A percentile compares a stretch with the other conserved stretches of the same genome.
Evolutionary conservation across 1,284 basidiomycete genomes (phyloP).

Genomic region (Meripilus lineatus): DNA sequence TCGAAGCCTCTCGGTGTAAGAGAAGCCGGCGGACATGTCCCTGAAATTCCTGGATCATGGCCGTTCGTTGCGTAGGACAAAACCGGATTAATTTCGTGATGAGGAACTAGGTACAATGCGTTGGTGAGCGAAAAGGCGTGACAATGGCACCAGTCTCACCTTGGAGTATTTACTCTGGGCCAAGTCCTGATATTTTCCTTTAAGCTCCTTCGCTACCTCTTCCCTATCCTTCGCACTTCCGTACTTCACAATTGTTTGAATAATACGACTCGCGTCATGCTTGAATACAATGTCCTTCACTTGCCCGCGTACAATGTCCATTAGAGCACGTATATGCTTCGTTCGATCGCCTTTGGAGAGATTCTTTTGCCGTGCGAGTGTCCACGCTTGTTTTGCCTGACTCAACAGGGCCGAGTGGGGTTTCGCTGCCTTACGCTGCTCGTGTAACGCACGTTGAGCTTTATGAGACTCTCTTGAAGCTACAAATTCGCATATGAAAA

Average conservation of each 20-base stretch:
- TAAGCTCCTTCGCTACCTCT: conserved; percentile 76
- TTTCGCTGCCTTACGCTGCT: conserved; percentile 69
- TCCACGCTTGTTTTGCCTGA: conserved; percentile 79
- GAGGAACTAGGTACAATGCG: conserved; percentile 56
- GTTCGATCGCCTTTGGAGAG: conserved; percentile 69
- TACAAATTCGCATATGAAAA: conserved; percentile 19
- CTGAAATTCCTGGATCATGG: conserved; percentile 76
- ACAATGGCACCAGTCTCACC: conserved; percentile 33
- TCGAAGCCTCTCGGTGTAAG: conserved; percentile 77
- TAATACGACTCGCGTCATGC: conserved; percentile 84
- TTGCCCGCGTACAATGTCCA: conserved; percentile 70
- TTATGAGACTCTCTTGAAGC: conserved; percentile 63
- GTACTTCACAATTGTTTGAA: conserved; percentile 83
- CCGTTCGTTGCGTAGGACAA: conserved; percentile 64
- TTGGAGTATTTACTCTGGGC: conserved; percentile 88
- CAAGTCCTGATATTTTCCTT: conserved; percentile 72
- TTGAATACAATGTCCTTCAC: conserved; percentile 84
- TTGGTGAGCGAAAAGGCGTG: neutral
- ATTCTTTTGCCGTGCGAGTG: conserved; percentile 72
- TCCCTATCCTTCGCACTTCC: conserved; percentile 76
- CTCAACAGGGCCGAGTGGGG: conserved; percentile 71
- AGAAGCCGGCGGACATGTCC: conserved; percentile 69
- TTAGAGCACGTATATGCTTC: conserved; percentile 67
- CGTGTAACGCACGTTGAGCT: conserved; percentile 56
- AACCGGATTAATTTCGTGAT: conserved; percentile 80